Evolutionary conservation across 768 basidiomycete species (phyloP).

Genomic region (Baorangia bicolor): DNA sequence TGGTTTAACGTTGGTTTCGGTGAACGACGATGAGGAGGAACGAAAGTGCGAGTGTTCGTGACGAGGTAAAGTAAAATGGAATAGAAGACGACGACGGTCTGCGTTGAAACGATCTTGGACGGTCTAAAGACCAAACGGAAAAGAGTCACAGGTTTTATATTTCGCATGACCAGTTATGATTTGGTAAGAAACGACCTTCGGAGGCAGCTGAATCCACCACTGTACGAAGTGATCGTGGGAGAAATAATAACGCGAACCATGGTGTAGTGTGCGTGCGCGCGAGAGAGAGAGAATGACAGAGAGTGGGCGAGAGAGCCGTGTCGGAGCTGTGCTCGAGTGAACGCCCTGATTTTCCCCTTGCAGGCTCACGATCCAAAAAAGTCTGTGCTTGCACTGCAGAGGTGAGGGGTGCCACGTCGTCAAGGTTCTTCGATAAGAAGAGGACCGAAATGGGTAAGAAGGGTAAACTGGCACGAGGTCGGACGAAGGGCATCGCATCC

Average conservation of each 20-base stretch:
- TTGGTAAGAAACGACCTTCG: constrained; percentile 33
- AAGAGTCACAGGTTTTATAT: constrained; percentile 29
- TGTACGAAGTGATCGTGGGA: constrained; percentile 37
- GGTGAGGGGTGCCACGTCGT: constrained; percentile 28
- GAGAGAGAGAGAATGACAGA: not conserved
- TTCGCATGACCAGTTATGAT: constrained; percentile 20
- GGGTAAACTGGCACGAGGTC: constrained; percentile 33
- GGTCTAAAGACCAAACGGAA: not conserved
- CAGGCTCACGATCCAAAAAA: constrained; percentile 19
- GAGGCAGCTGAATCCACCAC: constrained; percentile 28
- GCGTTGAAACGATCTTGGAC: not conserved
- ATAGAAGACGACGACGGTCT: not conserved
- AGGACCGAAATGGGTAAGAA: constrained; percentile 25
- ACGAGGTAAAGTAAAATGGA: not conserved
- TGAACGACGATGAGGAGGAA: not conserved
- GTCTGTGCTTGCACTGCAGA: constrained; percentile 11
- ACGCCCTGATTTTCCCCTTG: constrained; percentile 32
- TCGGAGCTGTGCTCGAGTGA: constrained; percentile 22
- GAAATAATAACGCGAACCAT: constrained; percentile 14
- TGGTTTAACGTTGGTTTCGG: not conserved
- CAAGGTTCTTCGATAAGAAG: constrained; percentile 27
- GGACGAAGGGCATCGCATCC: constrained; percentile 19
- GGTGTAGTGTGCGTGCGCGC: constrained; percentile 5
- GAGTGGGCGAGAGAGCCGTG: constrained; percentile 4
- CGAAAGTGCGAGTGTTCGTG: not conserved